Percentiles rank a stretch among this genome's conserved stretches.
These are phyloP conservation scores for Colletotrichum chlorophyti DNA, from an alignment of 2,329 filamentous ascomycete species.

Conservation along the genomic window DNA sequence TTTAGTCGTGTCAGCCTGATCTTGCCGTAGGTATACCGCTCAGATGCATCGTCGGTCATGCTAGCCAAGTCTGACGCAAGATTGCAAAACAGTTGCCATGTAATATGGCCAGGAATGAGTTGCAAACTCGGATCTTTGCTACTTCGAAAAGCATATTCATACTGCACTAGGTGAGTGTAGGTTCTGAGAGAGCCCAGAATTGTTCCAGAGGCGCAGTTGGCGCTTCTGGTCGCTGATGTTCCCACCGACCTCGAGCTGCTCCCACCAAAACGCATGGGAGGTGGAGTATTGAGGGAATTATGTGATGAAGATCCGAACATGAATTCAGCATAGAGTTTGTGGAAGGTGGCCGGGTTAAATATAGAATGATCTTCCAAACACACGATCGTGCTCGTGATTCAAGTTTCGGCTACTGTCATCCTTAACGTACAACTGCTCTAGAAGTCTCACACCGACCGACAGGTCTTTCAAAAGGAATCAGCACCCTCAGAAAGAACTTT, in stretches of 20 bases:
- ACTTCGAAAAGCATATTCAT: conserved; percentile 43
- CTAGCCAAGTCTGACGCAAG: conserved; percentile 19
- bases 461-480: no score
- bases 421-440: no score
- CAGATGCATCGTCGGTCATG: conserved; percentile 29
- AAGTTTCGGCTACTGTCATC: no score
- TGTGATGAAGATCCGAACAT: conserved; percentile 40
- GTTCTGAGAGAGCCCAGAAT: conserved; percentile 41
- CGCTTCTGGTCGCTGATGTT: not conserved
- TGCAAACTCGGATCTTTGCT: conserved; percentile 29
- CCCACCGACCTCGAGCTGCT: conserved; percentile 24
- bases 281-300: conserved; percentile 39
- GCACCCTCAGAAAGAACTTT: no score
- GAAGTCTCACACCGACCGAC: no score
- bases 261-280: conserved; percentile 35
- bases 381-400: no score
- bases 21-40: conserved; percentile 27
- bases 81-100: conserved; percentile 31
- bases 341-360: no score
- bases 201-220: not conserved
- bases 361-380: no score
- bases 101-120: conserved; percentile 25
- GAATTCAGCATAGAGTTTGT: no score
- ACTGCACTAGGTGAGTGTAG: conserved; percentile 39
- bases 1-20: conserved; percentile 27